Conservation (phyloP, 2,329 filamentous ascomycete species). For the Colletotrichum sp. region DNA sequence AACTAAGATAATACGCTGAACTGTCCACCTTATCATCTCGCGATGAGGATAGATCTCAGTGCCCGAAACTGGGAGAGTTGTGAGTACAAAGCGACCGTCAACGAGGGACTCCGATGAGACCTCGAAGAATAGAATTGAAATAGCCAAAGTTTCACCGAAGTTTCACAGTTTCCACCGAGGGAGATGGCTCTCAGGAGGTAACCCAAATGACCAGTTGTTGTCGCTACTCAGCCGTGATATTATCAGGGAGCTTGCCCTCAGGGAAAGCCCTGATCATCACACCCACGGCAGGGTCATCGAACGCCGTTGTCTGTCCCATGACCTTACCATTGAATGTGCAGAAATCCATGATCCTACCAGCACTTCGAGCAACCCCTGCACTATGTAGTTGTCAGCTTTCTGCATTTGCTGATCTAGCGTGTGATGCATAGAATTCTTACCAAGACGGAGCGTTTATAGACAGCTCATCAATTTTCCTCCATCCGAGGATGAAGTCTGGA, state of each 20-base stretch:
- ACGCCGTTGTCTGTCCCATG: not conserved
- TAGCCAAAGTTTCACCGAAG: not conserved
- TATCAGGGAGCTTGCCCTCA: not conserved
- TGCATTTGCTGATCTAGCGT: not conserved
- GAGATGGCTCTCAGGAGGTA: not conserved
- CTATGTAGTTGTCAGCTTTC: not conserved
- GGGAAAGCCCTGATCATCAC: slow-evolving; percentile 5
- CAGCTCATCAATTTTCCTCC: not conserved
- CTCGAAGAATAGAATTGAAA: not conserved
- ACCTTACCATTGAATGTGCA: not conserved
- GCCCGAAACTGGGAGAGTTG: not conserved
- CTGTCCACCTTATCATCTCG: not conserved
- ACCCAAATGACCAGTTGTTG: not conserved
- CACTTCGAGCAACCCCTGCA: not conserved
- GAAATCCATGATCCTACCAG: not conserved
- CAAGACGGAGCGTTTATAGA: not conserved
- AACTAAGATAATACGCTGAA: not conserved
- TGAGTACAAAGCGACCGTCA: not conserved
- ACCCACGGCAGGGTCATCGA: not conserved
- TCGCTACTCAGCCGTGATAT: not conserved
- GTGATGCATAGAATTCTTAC: not conserved
- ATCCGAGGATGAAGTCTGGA: not conserved
- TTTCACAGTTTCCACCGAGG: not conserved
- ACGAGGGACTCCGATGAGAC: not conserved
- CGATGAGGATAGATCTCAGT: not conserved